A percentile compares a stretch with the other conserved stretches of the same genome.
Conservation (phyloP, 163 green algal genomes). For the Scenedesmus sp. region DNA sequence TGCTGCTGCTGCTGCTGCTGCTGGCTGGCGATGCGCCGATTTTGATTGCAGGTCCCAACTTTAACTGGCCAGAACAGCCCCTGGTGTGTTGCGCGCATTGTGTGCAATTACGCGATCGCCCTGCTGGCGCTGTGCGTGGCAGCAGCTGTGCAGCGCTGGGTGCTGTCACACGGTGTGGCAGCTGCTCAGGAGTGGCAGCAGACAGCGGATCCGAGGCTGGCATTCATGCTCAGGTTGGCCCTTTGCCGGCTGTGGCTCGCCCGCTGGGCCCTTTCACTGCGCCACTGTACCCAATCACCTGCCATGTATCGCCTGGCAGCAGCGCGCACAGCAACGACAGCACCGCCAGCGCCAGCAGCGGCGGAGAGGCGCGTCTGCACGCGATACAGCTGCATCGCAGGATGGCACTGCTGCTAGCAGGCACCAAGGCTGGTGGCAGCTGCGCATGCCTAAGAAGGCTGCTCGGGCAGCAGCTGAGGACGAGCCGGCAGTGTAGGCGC, state of each 20-base stretch:
- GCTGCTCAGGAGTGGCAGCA: not conserved
- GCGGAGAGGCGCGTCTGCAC: not conserved
- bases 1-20: not conserved
- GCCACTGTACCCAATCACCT: not conserved
- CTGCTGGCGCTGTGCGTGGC: not conserved
- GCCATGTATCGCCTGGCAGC: not conserved
- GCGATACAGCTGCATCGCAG: not conserved
- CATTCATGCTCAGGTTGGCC: not conserved
- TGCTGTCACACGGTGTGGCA: not conserved
- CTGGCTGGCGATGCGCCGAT: not conserved
- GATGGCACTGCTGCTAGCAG: not conserved
- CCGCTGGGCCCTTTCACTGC: not conserved
- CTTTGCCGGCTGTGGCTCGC: not conserved
- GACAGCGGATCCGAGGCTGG: not conserved
- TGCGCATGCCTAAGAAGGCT: not conserved
- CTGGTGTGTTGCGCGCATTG: not conserved
- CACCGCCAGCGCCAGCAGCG: not conserved
- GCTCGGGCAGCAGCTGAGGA: not conserved
- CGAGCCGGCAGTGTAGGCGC: not conserved
- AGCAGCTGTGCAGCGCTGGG: conserved; percentile 20
- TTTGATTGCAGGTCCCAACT: not conserved
- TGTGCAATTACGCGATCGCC: conserved; percentile 27
- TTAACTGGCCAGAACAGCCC: not conserved
- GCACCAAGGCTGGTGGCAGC: not conserved
- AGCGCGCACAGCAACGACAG: not conserved